A percentile compares a stretch with the other conserved stretches of the same genome.
These are phyloP conservation scores for Fulvia fulva DNA, from an alignment of 2,329 filamentous ascomycete species.

Conservation along the genomic window DNA sequence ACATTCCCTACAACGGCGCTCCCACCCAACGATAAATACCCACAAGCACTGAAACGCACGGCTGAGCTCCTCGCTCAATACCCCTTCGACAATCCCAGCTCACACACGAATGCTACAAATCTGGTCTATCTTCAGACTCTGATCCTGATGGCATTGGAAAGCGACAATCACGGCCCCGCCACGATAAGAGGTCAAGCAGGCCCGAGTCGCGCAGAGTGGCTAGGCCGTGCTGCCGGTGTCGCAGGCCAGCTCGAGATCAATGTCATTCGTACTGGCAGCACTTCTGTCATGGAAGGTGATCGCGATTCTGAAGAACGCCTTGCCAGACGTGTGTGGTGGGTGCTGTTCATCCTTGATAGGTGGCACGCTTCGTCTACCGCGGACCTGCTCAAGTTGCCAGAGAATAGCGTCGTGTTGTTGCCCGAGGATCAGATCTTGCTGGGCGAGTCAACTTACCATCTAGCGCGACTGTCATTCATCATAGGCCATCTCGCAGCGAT, in stretches of 20 bases:
- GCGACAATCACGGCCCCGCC: slow-evolving; percentile 54
- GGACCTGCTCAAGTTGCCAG: slow-evolving; percentile 59
- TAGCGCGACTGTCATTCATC: slow-evolving; percentile 60
- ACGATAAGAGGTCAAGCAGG: slow-evolving; percentile 44
- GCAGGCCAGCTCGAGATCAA: slow-evolving; percentile 64
- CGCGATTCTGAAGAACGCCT: slow-evolving; percentile 60
- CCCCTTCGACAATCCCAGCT: slow-evolving; percentile 43
- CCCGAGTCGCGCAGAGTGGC: slow-evolving; percentile 51
- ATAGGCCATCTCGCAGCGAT: slow-evolving; percentile 54
- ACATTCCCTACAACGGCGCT: slow-evolving; percentile 46
- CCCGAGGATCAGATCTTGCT: slow-evolving; percentile 58
- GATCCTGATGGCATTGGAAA: slow-evolving; percentile 62
- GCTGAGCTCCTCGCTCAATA: slow-evolving; percentile 42
- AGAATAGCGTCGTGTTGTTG: slow-evolving; percentile 57
- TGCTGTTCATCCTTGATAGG: slow-evolving; percentile 65
- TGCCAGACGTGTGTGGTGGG: slow-evolving; percentile 66
- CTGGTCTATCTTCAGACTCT: slow-evolving; percentile 63
- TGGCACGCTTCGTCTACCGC: slow-evolving; percentile 69
- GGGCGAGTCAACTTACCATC: slow-evolving; percentile 60
- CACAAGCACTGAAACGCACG: slow-evolving; percentile 39
- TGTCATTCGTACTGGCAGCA: slow-evolving; percentile 38
- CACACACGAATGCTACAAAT: slow-evolving; percentile 41
- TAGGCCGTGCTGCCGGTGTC: slow-evolving; percentile 63
- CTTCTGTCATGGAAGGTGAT: slow-evolving; percentile 44
- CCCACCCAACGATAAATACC: slow-evolving; percentile 33